These are phyloP conservation scores for Kurtzmaniella quercitrusa DNA, from an alignment of 1,139 yeast genomes.

Conservation along the genomic window DNA sequence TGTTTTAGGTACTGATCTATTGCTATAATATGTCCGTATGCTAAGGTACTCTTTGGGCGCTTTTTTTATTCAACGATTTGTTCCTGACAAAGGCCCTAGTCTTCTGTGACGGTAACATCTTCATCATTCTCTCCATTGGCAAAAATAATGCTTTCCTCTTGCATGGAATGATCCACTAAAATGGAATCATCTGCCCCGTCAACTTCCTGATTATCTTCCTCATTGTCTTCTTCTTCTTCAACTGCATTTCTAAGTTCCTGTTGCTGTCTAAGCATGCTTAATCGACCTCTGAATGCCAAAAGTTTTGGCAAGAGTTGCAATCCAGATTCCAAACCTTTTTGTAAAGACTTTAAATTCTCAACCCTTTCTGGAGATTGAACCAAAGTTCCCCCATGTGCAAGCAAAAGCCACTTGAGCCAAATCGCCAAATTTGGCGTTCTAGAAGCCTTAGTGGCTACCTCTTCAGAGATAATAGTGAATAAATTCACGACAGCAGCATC, in stretches of 20 bases:
- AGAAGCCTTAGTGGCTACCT: conserved; percentile 33
- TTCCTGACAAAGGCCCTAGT: background rate
- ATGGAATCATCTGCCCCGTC: conserved; percentile 13
- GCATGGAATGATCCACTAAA: conserved; percentile 7
- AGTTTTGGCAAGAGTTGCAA: conserved; percentile 35
- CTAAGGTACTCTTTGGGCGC: background rate
- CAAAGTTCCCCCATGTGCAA: conserved; percentile 42
- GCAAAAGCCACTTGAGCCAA: conserved; percentile 51
- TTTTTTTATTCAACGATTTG: too few relatives aligned
- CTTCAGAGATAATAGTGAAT: conserved; percentile 30
- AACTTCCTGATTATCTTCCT: conserved; percentile 19
- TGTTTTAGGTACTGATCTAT: background rate
- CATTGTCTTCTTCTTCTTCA: conserved; percentile 13
- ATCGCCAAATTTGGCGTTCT: conserved; percentile 27
- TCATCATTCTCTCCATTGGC: conserved; percentile 47
- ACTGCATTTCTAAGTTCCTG: conserved; percentile 27
- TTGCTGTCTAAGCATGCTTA: conserved; percentile 38
- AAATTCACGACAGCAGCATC: conserved; percentile 20
- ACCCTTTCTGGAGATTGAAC: conserved; percentile 28
- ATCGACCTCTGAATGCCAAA: conserved; percentile 42
- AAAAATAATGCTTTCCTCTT: conserved; percentile 22
- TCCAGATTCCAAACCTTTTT: conserved; percentile 24
- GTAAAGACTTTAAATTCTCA: conserved; percentile 30
- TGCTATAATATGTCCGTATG: background rate
- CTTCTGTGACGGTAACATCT: conserved; percentile 10